These are phyloP conservation scores for Kurtzmaniella quercitrusa DNA, from an alignment of 1,139 yeast genomes.

Conservation along the genomic window DNA sequence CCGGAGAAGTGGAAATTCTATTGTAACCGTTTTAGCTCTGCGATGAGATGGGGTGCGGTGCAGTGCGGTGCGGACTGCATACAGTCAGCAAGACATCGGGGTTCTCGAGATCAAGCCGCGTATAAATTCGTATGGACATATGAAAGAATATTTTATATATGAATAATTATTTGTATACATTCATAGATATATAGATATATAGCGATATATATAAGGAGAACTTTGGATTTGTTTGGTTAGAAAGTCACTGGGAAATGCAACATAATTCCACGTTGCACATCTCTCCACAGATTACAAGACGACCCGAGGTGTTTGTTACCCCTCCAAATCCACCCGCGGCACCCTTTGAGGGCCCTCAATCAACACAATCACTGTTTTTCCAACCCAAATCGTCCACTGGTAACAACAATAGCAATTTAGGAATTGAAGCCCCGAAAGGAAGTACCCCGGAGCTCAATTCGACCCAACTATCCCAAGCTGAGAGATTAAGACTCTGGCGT, in stretches of 20 bases:
- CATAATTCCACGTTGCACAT: constrained; percentile 62
- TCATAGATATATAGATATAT: too few relatives aligned
- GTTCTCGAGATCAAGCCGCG: constrained; percentile 3
- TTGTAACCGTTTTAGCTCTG: too few relatives aligned
- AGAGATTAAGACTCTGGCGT: constrained; percentile 83
- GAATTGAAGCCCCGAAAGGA: constrained; percentile 6
- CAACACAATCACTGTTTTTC: constrained; percentile 34
- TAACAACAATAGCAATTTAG: constrained; percentile 5
- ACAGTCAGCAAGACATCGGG: constrained; percentile 2
- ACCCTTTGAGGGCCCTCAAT: constrained; percentile 42
- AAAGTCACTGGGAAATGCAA: constrained; percentile 28
- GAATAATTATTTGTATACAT: too few relatives aligned
- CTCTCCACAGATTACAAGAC: constrained; percentile 52
- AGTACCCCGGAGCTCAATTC: constrained; percentile 2
- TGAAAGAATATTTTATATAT: background rate
- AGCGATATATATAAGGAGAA: too few relatives aligned
- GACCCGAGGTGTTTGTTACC: constrained; percentile 48
- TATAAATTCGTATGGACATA: background rate
- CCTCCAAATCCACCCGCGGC: constrained; percentile 49
- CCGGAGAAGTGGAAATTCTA: too few relatives aligned
- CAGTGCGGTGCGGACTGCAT: background rate
- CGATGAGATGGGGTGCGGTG: background rate
- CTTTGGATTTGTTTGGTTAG: too few relatives aligned
- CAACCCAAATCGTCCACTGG: constrained; percentile 9
- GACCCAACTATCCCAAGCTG: constrained; percentile 72